Evolutionary conservation across 1,284 basidiomycete genomes (phyloP), one percentile per base, ranked within the genome.

Genomic region (Trichosporon sp.): DNA sequence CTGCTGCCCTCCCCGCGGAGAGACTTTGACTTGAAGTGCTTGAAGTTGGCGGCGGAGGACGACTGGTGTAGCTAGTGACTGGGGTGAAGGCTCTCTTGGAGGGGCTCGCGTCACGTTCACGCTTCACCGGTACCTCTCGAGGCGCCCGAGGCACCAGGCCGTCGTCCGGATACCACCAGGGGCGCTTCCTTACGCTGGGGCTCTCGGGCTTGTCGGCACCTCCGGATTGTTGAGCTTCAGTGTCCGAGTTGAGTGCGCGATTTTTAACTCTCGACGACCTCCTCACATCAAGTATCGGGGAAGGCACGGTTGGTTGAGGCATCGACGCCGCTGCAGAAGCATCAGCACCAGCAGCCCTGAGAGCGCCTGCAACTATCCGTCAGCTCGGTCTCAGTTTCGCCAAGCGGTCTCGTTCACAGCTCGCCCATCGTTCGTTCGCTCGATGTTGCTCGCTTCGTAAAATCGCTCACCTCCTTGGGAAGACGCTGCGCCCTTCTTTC

Each of bases 341-440:
- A 19, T 14, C 14, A 16, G 26, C 26, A 26, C 26, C 26, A 26
- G 59, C 31, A 6, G 31, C 59, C 59, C 59, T 63, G 59, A 63
- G 59, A 16, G 31, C 32, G n/a, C 35, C 35, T 37, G 59, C 59
- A 37, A 35, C 59, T 63, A 6, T n/a, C 59, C 59, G 59, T 63
- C 59, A 63, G 38, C 38, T 40, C 26, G 26, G 26, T 26, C 26
- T 26, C 38, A 40, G 8, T 40, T 63, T 59, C 31, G 51, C 51
- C 11, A 54, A 54, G 4, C 51, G 19, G 14, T 10, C 51, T 54
- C 46, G 16, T 48, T 48, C 46, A 16, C 46, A 12, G 6, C 46
- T 61, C 32, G 59, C 32, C 4, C 59, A 63, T 63, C 59, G 59
- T 63, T 37, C 31, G 59, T 8, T 5, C 7, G 32, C 16, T 35